These are phyloP conservation scores for Lepiota venenata DNA, from an alignment of 768 basidiomycete species.

Conservation along the genomic window DNA sequence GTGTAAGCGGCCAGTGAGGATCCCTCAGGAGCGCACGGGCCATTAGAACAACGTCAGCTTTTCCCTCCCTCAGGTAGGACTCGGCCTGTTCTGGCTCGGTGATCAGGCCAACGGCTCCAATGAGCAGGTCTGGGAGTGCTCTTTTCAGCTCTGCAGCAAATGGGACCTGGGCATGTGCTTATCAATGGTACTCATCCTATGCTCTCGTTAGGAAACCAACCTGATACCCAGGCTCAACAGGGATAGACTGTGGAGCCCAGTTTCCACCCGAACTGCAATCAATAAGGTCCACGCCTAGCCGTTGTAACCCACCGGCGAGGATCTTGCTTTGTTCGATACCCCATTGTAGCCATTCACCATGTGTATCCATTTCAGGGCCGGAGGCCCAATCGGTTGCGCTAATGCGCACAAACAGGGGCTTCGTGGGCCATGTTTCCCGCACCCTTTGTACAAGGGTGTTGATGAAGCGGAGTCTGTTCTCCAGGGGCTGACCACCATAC, in stretches of 20 bases:
- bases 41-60: constrained; percentile 66
- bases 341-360: constrained; percentile 64
- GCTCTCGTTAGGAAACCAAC: constrained; percentile 24
- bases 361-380: constrained; percentile 49
- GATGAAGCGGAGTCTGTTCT: constrained; percentile 69
- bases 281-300: constrained; percentile 71
- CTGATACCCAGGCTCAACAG: constrained; percentile 57
- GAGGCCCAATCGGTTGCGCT: constrained; percentile 68
- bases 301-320: constrained; percentile 50
- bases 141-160: constrained; percentile 67
- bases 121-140: constrained; percentile 48
- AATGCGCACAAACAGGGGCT: constrained; percentile 71
- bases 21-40: constrained; percentile 65
- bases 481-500: constrained; percentile 67
- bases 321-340: constrained; percentile 74
- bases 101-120: constrained; percentile 74
- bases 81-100: constrained; percentile 53
- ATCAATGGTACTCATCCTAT: background rate
- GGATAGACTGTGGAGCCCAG: constrained; percentile 57
- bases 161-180: constrained; percentile 44
- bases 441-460: constrained; percentile 51
- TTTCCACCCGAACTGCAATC: constrained; percentile 72
- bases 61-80: constrained; percentile 56
- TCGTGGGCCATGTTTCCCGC: constrained; percentile 55
- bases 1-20: constrained; percentile 59